Percentiles rank a stretch among this genome's conserved stretches.
These are phyloP conservation scores for Teunomyces kruisii DNA, from an alignment of 805 yeast species.

Conservation along the genomic window DNA sequence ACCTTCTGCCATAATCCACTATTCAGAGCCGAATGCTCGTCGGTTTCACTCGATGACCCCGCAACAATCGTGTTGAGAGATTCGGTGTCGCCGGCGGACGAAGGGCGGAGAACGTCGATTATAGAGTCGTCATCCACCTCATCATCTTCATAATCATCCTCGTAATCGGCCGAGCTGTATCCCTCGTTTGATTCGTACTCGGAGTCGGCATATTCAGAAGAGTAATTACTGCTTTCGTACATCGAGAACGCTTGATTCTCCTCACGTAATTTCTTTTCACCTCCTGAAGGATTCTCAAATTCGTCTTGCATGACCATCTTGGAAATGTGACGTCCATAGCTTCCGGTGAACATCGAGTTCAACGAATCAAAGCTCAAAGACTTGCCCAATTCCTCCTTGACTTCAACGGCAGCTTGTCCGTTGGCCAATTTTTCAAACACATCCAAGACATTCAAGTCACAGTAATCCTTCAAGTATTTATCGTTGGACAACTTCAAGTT, in stretches of 20 bases:
- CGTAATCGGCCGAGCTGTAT: conserved; percentile 30
- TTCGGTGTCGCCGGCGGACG: background rate
- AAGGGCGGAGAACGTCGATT: background rate
- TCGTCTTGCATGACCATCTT: conserved; percentile 33
- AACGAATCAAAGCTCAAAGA: conserved; percentile 39
- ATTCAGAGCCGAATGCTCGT: background rate
- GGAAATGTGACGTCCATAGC: conserved; percentile 40
- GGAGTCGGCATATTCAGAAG: conserved; percentile 31
- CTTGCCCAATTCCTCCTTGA: conserved; percentile 24
- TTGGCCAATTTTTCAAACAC: conserved; percentile 30
- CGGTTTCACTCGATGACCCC: background rate
- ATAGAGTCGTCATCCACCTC: conserved; percentile 9
- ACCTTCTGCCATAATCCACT: conserved; percentile 43
- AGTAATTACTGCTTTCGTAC: conserved; percentile 10
- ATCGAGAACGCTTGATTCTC: background rate
- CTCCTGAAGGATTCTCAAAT: background rate
- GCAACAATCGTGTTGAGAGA: background rate
- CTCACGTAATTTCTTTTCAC: background rate
- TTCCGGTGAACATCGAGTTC: conserved; percentile 38
- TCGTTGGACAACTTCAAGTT: conserved; percentile 54
- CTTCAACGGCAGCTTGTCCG: conserved; percentile 7
- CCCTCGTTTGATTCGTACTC: conserved; percentile 34
- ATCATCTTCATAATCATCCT: conserved; percentile 17
- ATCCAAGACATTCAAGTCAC: conserved; percentile 46
- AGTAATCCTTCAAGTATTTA: conserved; percentile 38